Percentiles rank a stretch among this genome's conserved stretches.
These are phyloP conservation scores for Takashimella tepidaria DNA, from an alignment of 1,284 basidiomycete species.

Conservation along the genomic window DNA sequence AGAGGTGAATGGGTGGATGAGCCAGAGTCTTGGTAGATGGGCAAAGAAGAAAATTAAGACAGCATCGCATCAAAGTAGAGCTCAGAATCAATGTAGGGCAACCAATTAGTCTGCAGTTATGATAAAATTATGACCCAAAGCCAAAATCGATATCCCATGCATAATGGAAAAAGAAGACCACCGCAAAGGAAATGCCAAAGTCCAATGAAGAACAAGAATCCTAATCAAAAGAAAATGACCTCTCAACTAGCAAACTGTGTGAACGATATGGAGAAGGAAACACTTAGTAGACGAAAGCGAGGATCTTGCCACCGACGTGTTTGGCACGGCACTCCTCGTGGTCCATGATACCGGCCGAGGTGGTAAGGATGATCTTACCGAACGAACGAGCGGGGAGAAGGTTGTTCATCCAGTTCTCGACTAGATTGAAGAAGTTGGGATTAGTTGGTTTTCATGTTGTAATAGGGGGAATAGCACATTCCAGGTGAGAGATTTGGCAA, in stretches of 20 bases:
- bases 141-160: neutral
- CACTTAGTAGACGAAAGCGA: constrained; percentile 50
- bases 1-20: constrained; percentile 47
- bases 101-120: neutral
- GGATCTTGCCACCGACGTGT: constrained; percentile 62
- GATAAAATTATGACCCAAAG: neutral
- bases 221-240: too few relatives aligned
- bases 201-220: neutral
- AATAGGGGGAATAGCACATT: constrained; percentile 1
- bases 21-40: constrained; percentile 43
- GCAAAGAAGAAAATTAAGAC: neutral
- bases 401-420: constrained; percentile 66
- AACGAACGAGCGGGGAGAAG: constrained; percentile 91
- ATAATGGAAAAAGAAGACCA: neutral
- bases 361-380: constrained; percentile 91
- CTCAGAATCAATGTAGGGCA: neutral
- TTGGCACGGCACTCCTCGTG: constrained; percentile 99
- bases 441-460: constrained; percentile 2
- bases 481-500: constrained; percentile 22
- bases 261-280: constrained; percentile 5
- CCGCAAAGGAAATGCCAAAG: neutral
- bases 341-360: constrained; percentile 97
- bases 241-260: neutral
- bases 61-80: neutral
- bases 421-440: constrained; percentile 10